Conservation (phyloP, 441 rosid genomes). For the Aleurites moluccanus region DNA sequence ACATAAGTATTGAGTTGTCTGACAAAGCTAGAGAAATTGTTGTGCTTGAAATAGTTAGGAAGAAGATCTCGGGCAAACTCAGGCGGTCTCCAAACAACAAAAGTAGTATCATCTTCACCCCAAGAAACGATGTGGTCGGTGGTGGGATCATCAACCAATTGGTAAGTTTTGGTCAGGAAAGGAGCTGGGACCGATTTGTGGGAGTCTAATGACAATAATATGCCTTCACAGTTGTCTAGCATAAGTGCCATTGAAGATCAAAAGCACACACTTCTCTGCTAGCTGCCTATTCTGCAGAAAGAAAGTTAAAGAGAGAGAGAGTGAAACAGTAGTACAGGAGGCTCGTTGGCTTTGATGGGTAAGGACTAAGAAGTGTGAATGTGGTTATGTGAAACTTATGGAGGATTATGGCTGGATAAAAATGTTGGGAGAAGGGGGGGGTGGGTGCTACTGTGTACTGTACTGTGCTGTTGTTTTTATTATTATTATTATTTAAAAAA, state of each 20-base stretch:
- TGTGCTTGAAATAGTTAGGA: constrained; percentile 96
- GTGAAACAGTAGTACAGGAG: neutral
- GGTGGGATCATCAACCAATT: constrained; percentile 82
- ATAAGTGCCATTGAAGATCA: constrained; percentile 47
- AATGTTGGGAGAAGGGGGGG: constrained; percentile 28
- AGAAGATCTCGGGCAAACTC: constrained; percentile 94
- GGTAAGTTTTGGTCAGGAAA: constrained; percentile 86
- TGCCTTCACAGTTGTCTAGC: constrained; percentile 64
- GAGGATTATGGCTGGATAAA: constrained; percentile 25
- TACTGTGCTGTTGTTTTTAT: constrained; percentile 5
- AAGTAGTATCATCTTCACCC: constrained; percentile 89
- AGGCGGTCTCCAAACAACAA: constrained; percentile 90
- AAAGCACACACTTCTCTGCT: no score
- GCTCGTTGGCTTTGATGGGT: constrained; percentile 27
- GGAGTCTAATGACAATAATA: constrained; percentile 68
- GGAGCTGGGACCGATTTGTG: constrained; percentile 91
- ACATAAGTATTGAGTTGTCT: constrained; percentile 95
- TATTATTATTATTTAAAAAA: no score
- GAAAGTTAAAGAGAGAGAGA: constrained; percentile 5
- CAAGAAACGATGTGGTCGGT: constrained; percentile 91
- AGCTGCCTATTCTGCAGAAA: neutral
- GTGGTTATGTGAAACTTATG: neutral
- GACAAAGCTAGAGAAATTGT: constrained; percentile 94
- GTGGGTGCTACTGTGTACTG: constrained; percentile 24
- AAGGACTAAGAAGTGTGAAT: neutral